Evolutionary conservation across 1,284 basidiomycete species (phyloP), one percentile per base, ranked within the genome.

Genomic region (Earliella scabrosa): DNA sequence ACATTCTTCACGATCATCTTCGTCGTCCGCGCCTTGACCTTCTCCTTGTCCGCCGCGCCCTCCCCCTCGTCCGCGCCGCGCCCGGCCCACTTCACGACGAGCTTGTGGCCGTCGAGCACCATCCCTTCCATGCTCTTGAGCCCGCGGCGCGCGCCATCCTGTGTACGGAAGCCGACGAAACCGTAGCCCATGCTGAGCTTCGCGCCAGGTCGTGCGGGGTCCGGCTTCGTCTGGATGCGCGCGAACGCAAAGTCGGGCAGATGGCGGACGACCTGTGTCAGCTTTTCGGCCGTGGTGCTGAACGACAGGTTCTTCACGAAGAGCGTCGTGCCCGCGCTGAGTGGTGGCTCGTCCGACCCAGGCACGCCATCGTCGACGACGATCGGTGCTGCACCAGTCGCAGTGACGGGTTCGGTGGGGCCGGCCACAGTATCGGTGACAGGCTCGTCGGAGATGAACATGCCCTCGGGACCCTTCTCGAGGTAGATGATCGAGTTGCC

Each of bases 1-100:
- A 98, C 80, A 69, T 99, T 99, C 83, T 98, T 99, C 66, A 98
- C 92, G 45, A 98, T 84, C 79, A 98, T 87, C 82, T 96, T 95
- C 60, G 93, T 92, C 58, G 88, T 87, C 66, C 78, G 80, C 50
- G 67, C 72, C 31, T 68, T 75, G n/a, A 67, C 71, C 57, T 68
- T 71, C 60, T 73, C 63, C 60, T 79, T 73, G 71, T 82, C 75
- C 36, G 21, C 50, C 38, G 52, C 35, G 27, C 52, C 73, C n/a
- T 71, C 72, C 38, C 77, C 77, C 51, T 87, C 87, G 52, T 92
- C 92, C 14, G 77, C 77, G 0, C 95, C 95, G 5, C 95, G 82
- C 23, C 93, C 91, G 1, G 97, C 94, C 61, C 97, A 97, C 68
- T 88, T 90, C 58, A 95, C 89, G 56, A 86, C 82, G 38, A 98